Base-by-base conservation (phyloP, 768 basidiomycete species). In the Mycena haematopus region DNA sequence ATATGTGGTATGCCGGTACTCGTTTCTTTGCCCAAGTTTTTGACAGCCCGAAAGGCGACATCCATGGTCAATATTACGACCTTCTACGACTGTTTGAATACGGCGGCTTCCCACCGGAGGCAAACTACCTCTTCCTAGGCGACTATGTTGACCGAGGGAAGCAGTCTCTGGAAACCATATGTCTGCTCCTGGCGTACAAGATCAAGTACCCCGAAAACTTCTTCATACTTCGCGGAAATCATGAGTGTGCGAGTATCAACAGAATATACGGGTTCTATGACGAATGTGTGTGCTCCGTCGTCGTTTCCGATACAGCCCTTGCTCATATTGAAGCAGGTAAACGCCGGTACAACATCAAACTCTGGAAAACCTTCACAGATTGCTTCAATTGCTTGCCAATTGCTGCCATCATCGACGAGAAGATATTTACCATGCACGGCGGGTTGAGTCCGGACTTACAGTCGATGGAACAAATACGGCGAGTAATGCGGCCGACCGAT, bases 121-220 rank as follows among this genome's bases (percentile, higher is more conserved):
- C 96, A 65, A 99, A 98, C 80, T 98, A 99, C 81, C 91, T 99
- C 70, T 99, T 99, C 86, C 88, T 99, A 54, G 96, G 96, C 67
- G 96, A 99, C 80, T 99, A 99, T 74, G 96, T 99, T 72, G 96
- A 99, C 81, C 91, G 96, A 76, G 96, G 96, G 71, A 99, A 99
- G 78, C 96, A 99, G 78, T 94, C 92, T 50, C 85, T 99, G 71
- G 96, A 99, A 81, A 99, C 96, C 15, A 99, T 99, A 76, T 98
- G 96, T 76, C 88, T 99, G 45, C 85, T 99, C 62, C 88, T 99
- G 68, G 96, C 96, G 50, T 99, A 99, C 92, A 99, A 99, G 87
- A 97, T 97, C 86, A 99, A 99, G 85, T 99, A 99, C 83, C 97
- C 96, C 55, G 96, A 99, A 87, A 99, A 99, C 84, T 99, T 99